Evolutionary conservation across 208 protist genomes (phyloP), one percentile per base, ranked within the genome.

Genomic region (Novymonas esmeraldas): DNA sequence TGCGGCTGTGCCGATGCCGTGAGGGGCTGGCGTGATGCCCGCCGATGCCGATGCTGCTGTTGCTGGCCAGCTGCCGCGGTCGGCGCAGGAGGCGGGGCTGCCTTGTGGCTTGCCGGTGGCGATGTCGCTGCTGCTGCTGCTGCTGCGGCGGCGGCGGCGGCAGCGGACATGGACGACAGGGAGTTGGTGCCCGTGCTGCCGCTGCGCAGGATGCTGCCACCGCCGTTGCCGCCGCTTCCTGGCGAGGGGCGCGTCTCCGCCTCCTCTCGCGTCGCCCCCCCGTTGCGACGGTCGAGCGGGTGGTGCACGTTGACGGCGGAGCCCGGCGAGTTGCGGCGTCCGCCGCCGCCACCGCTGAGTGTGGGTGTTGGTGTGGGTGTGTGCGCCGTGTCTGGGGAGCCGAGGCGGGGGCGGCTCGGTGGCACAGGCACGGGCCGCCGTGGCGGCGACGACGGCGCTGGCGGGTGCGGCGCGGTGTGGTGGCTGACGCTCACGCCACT

Each of bases 301-400:
- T 31, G 14, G 41, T 65, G 58, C 38, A 66, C 59, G 34, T 41
- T 46, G 34, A 26, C 20, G 31, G 59, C 41, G 50, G 45, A 55
- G 67, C 44, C 45, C 44, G 67, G 44, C 16, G 50, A 56, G 59
- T 52, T 66, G 59, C 67, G 31, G 18, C 50, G 54, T 10, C 13
- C 28, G 28, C 36, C 18, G 28, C 9, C 33, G 16, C 51, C 31
- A 28, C 26, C 14, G 48, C 1, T 16, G 48, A 28, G 14, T 52
- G 48, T 18, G 34, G 54, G 11, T 59, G 42, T n/a, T n/a, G n/a
- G n/a, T n/a, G 34, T 36, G 14, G 54, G 34, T 13, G 28, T n/a
- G 54, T 59, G 18, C 16, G 34, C 54, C 22, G 26, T 41, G 20
- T 59, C 34, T 10, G 34, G 33, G 20, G 20, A 59, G 20, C 5